These are phyloP conservation scores for Didymella sp. DNA, from an alignment of 2,329 filamentous ascomycete species.

Conservation along the genomic window DNA sequence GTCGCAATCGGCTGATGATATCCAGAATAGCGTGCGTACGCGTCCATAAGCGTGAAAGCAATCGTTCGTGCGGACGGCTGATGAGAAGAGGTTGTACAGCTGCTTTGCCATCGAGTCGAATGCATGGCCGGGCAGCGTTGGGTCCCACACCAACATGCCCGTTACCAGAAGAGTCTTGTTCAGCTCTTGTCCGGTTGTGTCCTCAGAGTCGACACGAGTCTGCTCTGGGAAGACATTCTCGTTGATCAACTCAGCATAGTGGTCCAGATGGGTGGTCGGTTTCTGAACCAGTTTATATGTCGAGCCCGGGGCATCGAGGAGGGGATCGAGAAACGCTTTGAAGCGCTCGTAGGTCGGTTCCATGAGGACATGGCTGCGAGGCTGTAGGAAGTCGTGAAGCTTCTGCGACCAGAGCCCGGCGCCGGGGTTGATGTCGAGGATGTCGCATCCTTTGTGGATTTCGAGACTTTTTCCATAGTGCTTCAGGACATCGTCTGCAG, in stretches of 20 bases:
- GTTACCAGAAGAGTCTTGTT: constrained; percentile 75
- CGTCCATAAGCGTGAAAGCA: constrained; percentile 78
- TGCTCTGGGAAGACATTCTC: constrained; percentile 65
- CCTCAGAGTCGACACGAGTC: constrained; percentile 48
- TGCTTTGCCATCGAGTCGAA: constrained; percentile 66
- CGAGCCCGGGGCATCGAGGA: constrained; percentile 50
- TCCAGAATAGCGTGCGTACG: constrained; percentile 80
- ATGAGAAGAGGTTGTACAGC: constrained; percentile 68
- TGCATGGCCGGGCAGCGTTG: constrained; percentile 54
- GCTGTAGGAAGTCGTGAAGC: constrained; percentile 76
- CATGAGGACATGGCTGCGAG: constrained; percentile 82
- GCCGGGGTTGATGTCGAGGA: constrained; percentile 87
- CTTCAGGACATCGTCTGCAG: constrained; percentile 69
- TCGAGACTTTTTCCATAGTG: constrained; percentile 74
- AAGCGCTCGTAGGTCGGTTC: constrained; percentile 72
- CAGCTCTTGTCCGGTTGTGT: constrained; percentile 55
- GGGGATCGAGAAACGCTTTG: constrained; percentile 62
- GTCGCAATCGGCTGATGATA: constrained; percentile 66
- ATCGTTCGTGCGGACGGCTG: constrained; percentile 62
- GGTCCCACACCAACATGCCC: constrained; percentile 46
- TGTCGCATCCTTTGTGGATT: constrained; percentile 77
- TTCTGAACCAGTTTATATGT: constrained; percentile 56
- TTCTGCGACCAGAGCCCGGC: constrained; percentile 78
- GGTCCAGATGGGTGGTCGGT: constrained; percentile 33
- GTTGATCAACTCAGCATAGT: constrained; percentile 61